These are phyloP conservation scores for Cyclostephanos invisitatus DNA, from an alignment of 108 stramenopile genomes.

Conservation along the genomic window DNA sequence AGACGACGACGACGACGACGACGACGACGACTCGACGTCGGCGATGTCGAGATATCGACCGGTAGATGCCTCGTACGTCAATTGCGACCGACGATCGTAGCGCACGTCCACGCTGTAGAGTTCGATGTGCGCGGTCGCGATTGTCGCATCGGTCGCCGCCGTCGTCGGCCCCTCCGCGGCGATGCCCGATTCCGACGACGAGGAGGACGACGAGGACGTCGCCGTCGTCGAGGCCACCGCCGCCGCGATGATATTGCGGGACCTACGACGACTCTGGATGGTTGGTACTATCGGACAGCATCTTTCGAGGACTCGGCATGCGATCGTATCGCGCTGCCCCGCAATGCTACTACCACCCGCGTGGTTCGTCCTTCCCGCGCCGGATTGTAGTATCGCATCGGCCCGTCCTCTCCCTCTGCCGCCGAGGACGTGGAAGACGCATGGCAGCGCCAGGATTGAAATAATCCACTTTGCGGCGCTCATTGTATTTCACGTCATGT, in stretches of 20 bases:
- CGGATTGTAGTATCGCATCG: not conserved
- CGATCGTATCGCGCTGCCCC: not conserved
- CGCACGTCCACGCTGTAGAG: conserved; percentile 47
- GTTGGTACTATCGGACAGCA: not conserved
- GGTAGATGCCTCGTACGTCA: conserved; percentile 29
- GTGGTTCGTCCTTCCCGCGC: not conserved
- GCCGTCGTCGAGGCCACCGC: not conserved
- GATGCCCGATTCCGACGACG: not conserved
- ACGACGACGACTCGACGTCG: conserved; percentile 1
- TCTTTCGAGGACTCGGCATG: not conserved
- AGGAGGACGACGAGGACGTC: not conserved
- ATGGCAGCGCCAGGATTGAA: not conserved
- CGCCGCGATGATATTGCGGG: not conserved
- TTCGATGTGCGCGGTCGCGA: conserved; percentile 4
- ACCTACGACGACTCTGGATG: not conserved
- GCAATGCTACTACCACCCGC: not conserved
- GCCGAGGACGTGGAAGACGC: not conserved
- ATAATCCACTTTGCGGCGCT: not conserved
- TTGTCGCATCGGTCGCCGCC: not conserved
- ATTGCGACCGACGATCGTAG: conserved; percentile 38
- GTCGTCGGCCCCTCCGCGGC: too few relatives aligned
- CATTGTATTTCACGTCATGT: not conserved
- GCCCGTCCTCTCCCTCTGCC: not conserved
- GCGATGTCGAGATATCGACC: conserved; percentile 43
- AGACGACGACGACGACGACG: conserved; percentile 1